phyloP scores from a whole-genome alignment of 768 basidiomycete genomes.

The Asterophora parasitica region DNA sequence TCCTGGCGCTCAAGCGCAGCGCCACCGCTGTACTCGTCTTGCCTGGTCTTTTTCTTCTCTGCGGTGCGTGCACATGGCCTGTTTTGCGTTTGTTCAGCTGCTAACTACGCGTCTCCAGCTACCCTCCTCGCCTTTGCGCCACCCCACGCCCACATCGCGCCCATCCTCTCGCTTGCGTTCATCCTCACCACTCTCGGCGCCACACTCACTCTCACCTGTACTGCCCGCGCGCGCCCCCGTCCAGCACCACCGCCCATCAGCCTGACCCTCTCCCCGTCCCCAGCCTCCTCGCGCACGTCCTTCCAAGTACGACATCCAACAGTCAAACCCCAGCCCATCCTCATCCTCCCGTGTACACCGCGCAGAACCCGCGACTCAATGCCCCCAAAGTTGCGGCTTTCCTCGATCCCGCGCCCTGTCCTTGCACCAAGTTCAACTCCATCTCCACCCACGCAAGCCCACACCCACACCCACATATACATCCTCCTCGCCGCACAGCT shows the following conservation, averaged over 20 bases:
- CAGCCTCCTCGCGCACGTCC: constrained; percentile 1
- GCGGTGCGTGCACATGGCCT: constrained; percentile 1
- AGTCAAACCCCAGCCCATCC: background rate
- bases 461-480: background rate
- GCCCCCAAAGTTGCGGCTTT: no score
- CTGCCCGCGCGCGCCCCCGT: background rate
- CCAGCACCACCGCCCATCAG: background rate
- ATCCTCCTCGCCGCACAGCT: constrained; percentile 7
- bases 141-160: constrained; percentile 5
- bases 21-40: constrained; percentile 1
- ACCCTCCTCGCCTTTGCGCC: constrained; percentile 12
- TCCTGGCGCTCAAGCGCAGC: background rate
- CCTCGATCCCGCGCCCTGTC: no score
- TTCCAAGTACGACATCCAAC: constrained; percentile 5
- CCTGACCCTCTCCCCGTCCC: constrained; percentile 4
- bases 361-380: background rate
- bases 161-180: constrained; percentile 8
- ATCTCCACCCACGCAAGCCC: background rate
- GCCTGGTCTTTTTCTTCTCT: constrained; percentile 5
- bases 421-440: no score
- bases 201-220: background rate
- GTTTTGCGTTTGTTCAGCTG: background rate
- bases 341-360: background rate
- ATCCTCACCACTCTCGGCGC: constrained; percentile 4
- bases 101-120: constrained; percentile 1